These are phyloP conservation scores for Xerocomus minutiporus DNA, from an alignment of 1,284 basidiomycete species.

Conservation along the genomic window DNA sequence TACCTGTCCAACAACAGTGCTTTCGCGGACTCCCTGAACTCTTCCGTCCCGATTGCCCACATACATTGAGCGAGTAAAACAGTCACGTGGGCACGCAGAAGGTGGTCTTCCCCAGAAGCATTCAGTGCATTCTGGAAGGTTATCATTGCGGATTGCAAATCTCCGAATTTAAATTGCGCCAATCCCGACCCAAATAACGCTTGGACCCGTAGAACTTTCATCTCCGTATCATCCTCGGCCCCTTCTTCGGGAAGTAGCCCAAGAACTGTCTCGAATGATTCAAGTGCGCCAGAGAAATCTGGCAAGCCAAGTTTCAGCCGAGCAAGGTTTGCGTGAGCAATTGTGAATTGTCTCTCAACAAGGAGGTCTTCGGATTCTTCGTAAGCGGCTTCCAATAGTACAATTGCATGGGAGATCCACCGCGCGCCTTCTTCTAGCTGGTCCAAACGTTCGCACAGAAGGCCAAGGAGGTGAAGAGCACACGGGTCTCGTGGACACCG, in stretches of 20 bases:
- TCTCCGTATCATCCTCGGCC: constrained; percentile 21
- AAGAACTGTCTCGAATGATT: constrained; percentile 69
- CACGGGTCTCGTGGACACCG: constrained; percentile 66
- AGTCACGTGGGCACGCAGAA: constrained; percentile 63
- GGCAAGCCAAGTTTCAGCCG: constrained; percentile 64
- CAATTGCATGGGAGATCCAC: constrained; percentile 62
- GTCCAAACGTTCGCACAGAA: constrained; percentile 83
- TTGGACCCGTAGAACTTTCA: constrained; percentile 52
- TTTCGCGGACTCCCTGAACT: constrained; percentile 74
- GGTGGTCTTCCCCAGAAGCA: constrained; percentile 45
- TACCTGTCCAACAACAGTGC: constrained; percentile 81
- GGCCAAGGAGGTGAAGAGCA: constrained; percentile 80
- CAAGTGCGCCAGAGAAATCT: constrained; percentile 59
- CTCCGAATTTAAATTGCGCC: constrained; percentile 61
- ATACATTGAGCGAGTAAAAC: constrained; percentile 77
- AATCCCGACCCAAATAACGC: constrained; percentile 70
- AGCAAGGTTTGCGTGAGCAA: constrained; percentile 82
- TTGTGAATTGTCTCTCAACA: constrained; percentile 76
- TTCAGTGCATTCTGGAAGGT: constrained; percentile 66
- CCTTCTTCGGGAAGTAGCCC: constrained; percentile 58
- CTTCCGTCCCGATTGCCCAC: constrained; percentile 76
- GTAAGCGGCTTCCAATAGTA: constrained; percentile 80
- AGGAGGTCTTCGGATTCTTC: constrained; percentile 79
- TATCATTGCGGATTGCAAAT: constrained; percentile 60
- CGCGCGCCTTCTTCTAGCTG: constrained; percentile 60